Percentiles rank a stretch among this genome's conserved stretches.
Evolutionary conservation across 2,329 filamentous ascomycete species (phyloP).

Genomic region (Arthrobotrys musiformis): DNA sequence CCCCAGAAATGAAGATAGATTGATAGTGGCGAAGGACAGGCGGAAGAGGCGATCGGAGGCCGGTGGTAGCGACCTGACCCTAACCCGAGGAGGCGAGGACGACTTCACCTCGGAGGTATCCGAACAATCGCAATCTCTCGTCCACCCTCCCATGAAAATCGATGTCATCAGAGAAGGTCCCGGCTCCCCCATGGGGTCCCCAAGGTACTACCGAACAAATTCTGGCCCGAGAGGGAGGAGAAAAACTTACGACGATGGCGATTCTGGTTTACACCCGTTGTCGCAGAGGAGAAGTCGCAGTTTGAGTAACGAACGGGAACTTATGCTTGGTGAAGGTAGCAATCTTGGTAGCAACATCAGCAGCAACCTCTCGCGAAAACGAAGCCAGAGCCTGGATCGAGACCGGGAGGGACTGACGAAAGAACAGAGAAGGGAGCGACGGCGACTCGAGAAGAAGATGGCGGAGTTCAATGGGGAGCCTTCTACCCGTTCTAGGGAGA

Average conservation of each 20-base stretch:
- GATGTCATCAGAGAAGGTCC: slow-evolving; percentile 52
- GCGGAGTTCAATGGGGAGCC: slow-evolving; percentile 49
- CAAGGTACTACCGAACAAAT: slow-evolving; percentile 38
- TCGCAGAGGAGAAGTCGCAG: slow-evolving; percentile 61
- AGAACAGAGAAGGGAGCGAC: slow-evolving; percentile 46
- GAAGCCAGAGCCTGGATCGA: slow-evolving; percentile 58
- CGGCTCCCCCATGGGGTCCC: slow-evolving; percentile 27
- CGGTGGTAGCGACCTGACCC: slow-evolving; percentile 26
- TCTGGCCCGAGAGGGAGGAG: slow-evolving; percentile 36
- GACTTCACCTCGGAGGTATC: slow-evolving; percentile 66
- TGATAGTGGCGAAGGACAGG: slow-evolving; percentile 63
- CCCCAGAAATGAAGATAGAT: slow-evolving; percentile 57
- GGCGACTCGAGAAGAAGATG: slow-evolving; percentile 51
- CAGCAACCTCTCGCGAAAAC: slow-evolving; percentile 56
- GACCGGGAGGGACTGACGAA: slow-evolving; percentile 43
- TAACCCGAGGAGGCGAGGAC: slow-evolving; percentile 66
- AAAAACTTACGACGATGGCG: slow-evolving; percentile 41
- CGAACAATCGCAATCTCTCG: slow-evolving; percentile 53
- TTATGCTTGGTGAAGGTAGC: slow-evolving; percentile 55
- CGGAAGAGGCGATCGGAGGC: slow-evolving; percentile 68
- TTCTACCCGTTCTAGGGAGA: slow-evolving; percentile 26
- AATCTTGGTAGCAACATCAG: slow-evolving; percentile 22
- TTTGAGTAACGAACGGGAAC: slow-evolving; percentile 64
- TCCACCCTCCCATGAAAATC: slow-evolving; percentile 49
- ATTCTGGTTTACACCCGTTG: slow-evolving; percentile 47